These are phyloP conservation scores for Vitis hybrid DNA, from an alignment of 177 flowering plant species.

Conservation along the genomic window DNA sequence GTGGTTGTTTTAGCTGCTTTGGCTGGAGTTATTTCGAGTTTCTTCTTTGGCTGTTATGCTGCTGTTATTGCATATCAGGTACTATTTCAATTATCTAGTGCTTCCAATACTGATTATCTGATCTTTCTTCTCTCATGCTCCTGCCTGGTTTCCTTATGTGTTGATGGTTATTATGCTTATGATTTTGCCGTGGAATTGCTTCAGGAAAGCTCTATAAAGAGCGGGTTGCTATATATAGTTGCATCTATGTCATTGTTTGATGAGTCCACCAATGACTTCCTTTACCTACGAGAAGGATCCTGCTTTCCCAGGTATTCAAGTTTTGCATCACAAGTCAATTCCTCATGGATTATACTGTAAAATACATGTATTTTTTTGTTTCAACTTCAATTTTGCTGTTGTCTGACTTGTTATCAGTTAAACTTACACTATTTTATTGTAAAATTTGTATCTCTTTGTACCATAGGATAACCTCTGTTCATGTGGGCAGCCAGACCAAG, in stretches of 20 bases:
- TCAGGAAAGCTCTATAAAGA: conserved; percentile 40
- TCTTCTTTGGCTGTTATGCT: conserved; percentile 38
- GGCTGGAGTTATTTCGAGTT: conserved; percentile 30
- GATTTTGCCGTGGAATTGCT: not conserved
- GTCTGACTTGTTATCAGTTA: no score
- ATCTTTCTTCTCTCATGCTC: not conserved
- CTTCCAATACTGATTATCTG: not conserved
- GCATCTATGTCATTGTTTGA: conserved; percentile 37
- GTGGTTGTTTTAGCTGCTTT: conserved; percentile 25
- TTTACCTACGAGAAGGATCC: conserved; percentile 44
- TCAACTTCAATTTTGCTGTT: no score
- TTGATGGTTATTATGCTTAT: not conserved
- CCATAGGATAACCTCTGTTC: conserved; percentile 13
- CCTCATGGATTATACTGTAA: not conserved
- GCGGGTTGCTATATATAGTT: conserved; percentile 32
- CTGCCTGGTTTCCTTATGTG: not conserved
- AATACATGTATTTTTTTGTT: no score
- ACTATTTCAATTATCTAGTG: conserved; percentile 1
- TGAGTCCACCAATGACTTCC: conserved; percentile 47
- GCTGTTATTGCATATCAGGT: conserved; percentile 44
- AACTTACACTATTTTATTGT: not conserved
- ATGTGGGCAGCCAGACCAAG: conserved; percentile 31
- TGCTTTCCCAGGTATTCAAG: conserved; percentile 42
- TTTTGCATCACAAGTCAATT: not conserved
- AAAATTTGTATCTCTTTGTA: conserved; percentile 5